Base-by-base conservation (phyloP, 768 basidiomycete species). In the Coprinopsis sp. region DNA sequence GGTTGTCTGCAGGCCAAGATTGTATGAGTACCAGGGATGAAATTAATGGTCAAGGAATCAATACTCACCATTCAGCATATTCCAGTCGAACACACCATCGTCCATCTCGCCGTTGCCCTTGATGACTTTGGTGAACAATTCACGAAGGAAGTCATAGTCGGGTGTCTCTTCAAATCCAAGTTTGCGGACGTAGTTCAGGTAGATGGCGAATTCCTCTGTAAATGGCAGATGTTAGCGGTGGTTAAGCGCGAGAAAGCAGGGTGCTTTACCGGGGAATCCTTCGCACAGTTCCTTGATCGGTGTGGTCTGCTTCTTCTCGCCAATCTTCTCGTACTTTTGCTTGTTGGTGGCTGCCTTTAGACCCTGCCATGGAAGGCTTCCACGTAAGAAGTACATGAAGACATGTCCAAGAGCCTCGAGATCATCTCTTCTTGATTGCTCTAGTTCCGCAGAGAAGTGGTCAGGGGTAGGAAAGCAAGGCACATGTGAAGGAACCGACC, bases 311-410 rank as follows among this genome's bases (percentile, higher is more conserved):
- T 92, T 99, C 85, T 99, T 99, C 76, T 99, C 95, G 53, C 95
- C 95, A 65, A 99, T 99, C 77, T 98, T 99, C 76, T 99, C 95
- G 71, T 99, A 99, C 76, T 98, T 91, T 66, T 98, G 96, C 74
- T 99, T 99, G 76, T 99, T 98, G 41, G 94, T 99, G 23, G 96
- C 96, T 27, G 96, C 96, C 70, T 98, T 98, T 48, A 99, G 79
- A 47, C 96, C 96, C 63, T 99, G 96, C 96, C 96, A 99, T 19
- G 96, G 96, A 44, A 99, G 63, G 57, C 93, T 95, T 18, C 96
- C 96, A 44, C 96, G 81, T 42, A 98, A 68, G 70, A 99, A 98
- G 73, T 99, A 99, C 90, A 99, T 96, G 73, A 99, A 99, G 56
- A 99, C 96, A 70, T 99, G 96, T 2, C 96, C 96, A 18, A 99